Evolutionary conservation across 805 yeast species (phyloP), one percentile per base, ranked within the genome.

Genomic region (Candida adriatica): DNA sequence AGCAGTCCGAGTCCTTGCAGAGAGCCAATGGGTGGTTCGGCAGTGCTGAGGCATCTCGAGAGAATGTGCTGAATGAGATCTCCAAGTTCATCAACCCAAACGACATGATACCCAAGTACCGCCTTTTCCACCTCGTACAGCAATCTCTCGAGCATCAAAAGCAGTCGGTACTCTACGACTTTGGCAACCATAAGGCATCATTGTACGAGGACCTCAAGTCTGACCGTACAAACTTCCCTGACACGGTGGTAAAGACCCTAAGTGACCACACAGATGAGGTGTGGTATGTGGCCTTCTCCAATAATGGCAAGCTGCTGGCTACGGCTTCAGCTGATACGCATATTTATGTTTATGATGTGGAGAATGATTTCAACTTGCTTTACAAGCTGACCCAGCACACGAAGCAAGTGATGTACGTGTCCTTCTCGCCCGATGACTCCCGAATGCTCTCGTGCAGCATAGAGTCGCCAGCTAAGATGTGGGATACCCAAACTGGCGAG

Each of bases 211-310:
- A 66, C 39, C 49, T 56, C 30, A 42, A 49, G 26, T 58, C 53
- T 26, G 45, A 56, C 28, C 38, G 45, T 23, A 37, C 46, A 13
- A 45, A 53, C 24, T 69, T 73, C 38, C 85, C 86, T 1, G 63
- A 63, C 14, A 59, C 58, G 3, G 53, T 70, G 4, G 48, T 70
- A 9, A 63, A 65, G 34, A 64, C 68, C 0, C 55, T 82, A 6
- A 42, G 56, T 1, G 61, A 65, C 26, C 92, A 83, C 47, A 54
- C 59, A 1, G 75, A 79, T 48, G 95, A 88, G 53, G 90, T 85
- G 9, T 88, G 96, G 96, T 80, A 66, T 49, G 66, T 81, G 10
- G 71, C 72, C 35, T 87, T 84, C 49, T 79, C 92, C 6, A 82
- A 86, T 27, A 69, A 72, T 56, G 96, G 96, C 3, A 68, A 66